phyloP scores from a whole-genome alignment of 2,329 filamentous ascomycete genomes.

The Colletotrichum destructivum region DNA sequence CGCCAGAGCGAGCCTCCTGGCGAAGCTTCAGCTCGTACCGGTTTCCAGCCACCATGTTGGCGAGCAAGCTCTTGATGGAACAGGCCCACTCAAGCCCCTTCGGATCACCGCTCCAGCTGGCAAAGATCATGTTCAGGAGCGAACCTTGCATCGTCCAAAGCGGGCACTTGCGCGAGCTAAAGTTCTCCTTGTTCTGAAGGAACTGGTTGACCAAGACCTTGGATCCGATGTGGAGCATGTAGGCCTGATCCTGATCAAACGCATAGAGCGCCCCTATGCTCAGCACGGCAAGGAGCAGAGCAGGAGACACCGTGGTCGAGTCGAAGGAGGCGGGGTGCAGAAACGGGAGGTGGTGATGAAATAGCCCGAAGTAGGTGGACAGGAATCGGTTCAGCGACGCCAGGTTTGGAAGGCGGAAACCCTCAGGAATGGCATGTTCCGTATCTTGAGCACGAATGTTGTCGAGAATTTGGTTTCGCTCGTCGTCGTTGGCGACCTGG shows the following conservation, averaged over 20 bases:
- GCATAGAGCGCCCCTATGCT: constrained; percentile 97
- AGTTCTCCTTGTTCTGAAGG: constrained; percentile 97
- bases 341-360: constrained; percentile 97
- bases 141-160: constrained; percentile 99
- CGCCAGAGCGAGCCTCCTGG: constrained; percentile 85
- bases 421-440: constrained; percentile 87
- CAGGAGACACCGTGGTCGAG: constrained; percentile 83
- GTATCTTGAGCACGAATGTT: constrained; percentile 87
- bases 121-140: constrained; percentile 97
- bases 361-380: constrained; percentile 95
- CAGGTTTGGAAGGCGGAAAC: constrained; percentile 88
- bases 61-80: constrained; percentile 97
- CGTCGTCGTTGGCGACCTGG: constrained; percentile 86
- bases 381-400: constrained; percentile 91
- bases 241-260: constrained; percentile 97
- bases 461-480: constrained; percentile 87
- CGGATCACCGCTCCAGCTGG: constrained; percentile 98
- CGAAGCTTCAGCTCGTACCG: constrained; percentile 96
- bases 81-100: constrained; percentile 99
- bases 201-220: constrained; percentile 98
- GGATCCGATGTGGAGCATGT: constrained; percentile 96
- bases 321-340: constrained; percentile 93
- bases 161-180: constrained; percentile 97
- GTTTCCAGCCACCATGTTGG: constrained; percentile 99
- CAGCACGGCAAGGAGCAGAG: constrained; percentile 88